These are phyloP conservation scores for Ampelomyces quisqualis DNA, from an alignment of 2,329 filamentous ascomycete species.

Conservation along the genomic window DNA sequence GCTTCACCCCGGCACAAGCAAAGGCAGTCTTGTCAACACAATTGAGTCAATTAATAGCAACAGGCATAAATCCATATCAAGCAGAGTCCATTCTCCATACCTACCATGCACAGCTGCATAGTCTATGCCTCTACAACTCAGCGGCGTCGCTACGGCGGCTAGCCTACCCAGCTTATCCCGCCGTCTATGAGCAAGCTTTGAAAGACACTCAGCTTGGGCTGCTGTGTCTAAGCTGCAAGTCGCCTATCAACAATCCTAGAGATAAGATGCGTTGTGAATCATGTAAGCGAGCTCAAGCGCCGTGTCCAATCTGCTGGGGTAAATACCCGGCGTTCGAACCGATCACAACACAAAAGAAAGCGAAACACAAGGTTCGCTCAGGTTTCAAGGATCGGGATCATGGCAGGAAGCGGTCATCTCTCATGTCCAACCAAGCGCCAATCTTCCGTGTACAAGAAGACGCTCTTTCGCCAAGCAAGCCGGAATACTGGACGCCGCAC, in stretches of 20 bases:
- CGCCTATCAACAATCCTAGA: conserved; percentile 55
- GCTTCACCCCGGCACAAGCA: conserved; percentile 43
- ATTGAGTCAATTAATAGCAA: conserved; percentile 44
- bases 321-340: conserved; percentile 46
- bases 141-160: conserved; percentile 59
- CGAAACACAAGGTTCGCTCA: conserved; percentile 27
- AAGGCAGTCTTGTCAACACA: conserved; percentile 44
- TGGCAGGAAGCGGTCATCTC: conserved; percentile 30
- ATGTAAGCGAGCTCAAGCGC: conserved; percentile 48
- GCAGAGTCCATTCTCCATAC: conserved; percentile 57
- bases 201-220: conserved; percentile 57
- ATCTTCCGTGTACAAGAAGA: conserved; percentile 15
- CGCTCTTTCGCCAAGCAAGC: conserved; percentile 25
- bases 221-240: conserved; percentile 58
- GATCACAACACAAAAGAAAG: conserved; percentile 31
- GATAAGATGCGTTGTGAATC: conserved; percentile 55
- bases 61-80: conserved; percentile 53
- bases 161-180: conserved; percentile 56
- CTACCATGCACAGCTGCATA: conserved; percentile 59
- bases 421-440: conserved; percentile 15
- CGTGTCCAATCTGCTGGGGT: conserved; percentile 50
- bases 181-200: conserved; percentile 59
- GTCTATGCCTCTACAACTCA: conserved; percentile 50
- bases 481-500: conserved; percentile 24
- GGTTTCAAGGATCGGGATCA: conserved; percentile 24